These are phyloP conservation scores for Metarhizium robertsii DNA, from an alignment of 2,329 filamentous ascomycete species.

Conservation along the genomic window DNA sequence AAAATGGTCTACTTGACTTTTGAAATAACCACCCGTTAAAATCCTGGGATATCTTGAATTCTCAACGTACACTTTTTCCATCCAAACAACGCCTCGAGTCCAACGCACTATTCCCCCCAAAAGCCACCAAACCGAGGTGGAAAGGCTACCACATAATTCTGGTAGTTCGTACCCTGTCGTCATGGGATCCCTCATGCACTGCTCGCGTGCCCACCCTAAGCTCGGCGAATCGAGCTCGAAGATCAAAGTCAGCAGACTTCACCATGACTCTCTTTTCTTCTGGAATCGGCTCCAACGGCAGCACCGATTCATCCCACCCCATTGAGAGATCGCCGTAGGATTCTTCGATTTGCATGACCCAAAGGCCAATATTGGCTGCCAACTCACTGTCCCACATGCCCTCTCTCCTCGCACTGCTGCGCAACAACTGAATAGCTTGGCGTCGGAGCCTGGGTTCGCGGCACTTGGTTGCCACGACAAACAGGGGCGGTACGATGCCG, in stretches of 20 bases:
- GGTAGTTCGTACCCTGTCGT: conserved; percentile 37
- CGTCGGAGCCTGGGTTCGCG: conserved; percentile 46
- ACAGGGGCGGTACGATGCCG: conserved; percentile 56
- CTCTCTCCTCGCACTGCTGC: conserved; percentile 51
- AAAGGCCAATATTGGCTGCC: conserved; percentile 43
- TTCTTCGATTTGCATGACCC: conserved; percentile 48
- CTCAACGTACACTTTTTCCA: neutral
- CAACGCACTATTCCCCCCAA: neutral
- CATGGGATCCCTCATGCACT: conserved; percentile 34
- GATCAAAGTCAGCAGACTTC: conserved; percentile 45
- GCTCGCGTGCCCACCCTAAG: conserved; percentile 46
- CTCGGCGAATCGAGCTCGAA: conserved; percentile 39
- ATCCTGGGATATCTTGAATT: neutral
- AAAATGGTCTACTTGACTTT: neutral
- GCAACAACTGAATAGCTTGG: conserved; percentile 51
- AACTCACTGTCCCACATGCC: conserved; percentile 62
- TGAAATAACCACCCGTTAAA: neutral
- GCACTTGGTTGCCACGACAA: conserved; percentile 58
- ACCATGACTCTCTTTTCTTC: conserved; percentile 48
- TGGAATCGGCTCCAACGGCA: conserved; percentile 27
- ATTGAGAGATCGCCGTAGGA: conserved; percentile 17
- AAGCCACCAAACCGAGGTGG: neutral
- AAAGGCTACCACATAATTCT: conserved; percentile 35
- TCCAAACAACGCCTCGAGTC: neutral
- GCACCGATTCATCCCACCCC: neutral